Evolutionary conservation across 768 basidiomycete species (phyloP), one percentile per base, ranked within the genome.

Genomic region (Suillus plorans): DNA sequence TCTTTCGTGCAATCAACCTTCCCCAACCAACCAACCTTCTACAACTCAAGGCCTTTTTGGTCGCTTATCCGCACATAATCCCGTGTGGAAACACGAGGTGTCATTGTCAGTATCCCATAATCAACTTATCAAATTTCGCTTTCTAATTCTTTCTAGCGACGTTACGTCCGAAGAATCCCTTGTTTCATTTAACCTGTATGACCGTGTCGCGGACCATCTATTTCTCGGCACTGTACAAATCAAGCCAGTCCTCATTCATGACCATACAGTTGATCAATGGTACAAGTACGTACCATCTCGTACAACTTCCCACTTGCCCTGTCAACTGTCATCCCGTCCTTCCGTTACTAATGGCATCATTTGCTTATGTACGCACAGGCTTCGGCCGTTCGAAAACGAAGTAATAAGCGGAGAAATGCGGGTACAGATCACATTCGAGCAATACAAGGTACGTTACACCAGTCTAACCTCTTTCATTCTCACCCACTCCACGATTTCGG

Each of bases 41-140:
- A 64, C 79, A 42, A 71, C 71, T 1, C 82, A 81, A 58, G 76
- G 81, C 6, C 82, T 91, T 61, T 89, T 92, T 70, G 84, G 86
- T 65, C 82, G 87, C 60, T 76, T 86, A 44, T 89, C 88, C 22
- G 84, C 92, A 63, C 85, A 93, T 72, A 98, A 95, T 80, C 97
- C 97, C 13, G 89, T 96, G 25, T 99, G 97, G 97, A 99, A 99
- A 80, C 97, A 99, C 76, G 92, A 99, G 76, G 97, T 99, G 41
- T 89, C 93, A 52, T 99, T 99, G 97, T 98, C 78, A 78, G 96
- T 85, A 37, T 61, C 67, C 7, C 31, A 68, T 37, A 25, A 34
- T 52, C 25, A 16, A 59, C 64, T 61, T 69, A 66, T 62, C 50
- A 60, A 55, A 64, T 52, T 65, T 37, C 62, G 49, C 64, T 74